Conservation (phyloP, 179 eudicot genomes). For the Heliamphora pulchella region DNA sequence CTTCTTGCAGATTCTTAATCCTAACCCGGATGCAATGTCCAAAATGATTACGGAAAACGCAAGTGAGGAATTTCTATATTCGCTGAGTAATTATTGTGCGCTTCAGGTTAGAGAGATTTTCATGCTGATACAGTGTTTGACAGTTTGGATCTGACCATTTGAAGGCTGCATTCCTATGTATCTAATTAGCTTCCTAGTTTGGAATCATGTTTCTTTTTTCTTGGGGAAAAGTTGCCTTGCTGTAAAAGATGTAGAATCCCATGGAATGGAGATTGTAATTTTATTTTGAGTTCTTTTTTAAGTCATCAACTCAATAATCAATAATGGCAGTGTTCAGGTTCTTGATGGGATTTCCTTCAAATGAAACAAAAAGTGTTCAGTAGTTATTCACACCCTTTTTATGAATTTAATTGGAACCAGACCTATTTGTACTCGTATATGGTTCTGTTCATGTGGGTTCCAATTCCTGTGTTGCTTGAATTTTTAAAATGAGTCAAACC, state of each 20-base stretch:
- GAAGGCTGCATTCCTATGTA: neutral
- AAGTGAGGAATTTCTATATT: conserved; percentile 85
- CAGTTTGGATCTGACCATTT: neutral
- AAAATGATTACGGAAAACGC: conserved; percentile 96
- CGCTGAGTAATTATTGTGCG: conserved; percentile 94
- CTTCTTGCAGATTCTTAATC: conserved; percentile 78
- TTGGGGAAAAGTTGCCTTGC: neutral
- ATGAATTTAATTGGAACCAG: neutral
- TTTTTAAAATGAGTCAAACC: neutral
- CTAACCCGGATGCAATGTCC: conserved; percentile 99
- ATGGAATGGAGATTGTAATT: neutral
- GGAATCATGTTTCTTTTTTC: neutral
- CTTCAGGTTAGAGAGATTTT: conserved; percentile 59
- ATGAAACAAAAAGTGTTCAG: neutral
- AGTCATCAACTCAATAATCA: no score
- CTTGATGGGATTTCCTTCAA: neutral
- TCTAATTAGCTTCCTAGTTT: neutral
- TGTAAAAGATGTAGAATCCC: neutral
- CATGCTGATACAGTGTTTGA: neutral
- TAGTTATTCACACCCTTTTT: neutral
- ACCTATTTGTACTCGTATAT: neutral
- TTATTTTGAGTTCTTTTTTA: neutral
- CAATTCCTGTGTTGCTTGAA: neutral
- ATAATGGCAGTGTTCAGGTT: neutral
- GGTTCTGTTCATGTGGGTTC: neutral